Evolutionary conservation across 306 rosid genomes (phyloP), one percentile per base, ranked within the genome.

Genomic region (Trichosanthes truncata): DNA sequence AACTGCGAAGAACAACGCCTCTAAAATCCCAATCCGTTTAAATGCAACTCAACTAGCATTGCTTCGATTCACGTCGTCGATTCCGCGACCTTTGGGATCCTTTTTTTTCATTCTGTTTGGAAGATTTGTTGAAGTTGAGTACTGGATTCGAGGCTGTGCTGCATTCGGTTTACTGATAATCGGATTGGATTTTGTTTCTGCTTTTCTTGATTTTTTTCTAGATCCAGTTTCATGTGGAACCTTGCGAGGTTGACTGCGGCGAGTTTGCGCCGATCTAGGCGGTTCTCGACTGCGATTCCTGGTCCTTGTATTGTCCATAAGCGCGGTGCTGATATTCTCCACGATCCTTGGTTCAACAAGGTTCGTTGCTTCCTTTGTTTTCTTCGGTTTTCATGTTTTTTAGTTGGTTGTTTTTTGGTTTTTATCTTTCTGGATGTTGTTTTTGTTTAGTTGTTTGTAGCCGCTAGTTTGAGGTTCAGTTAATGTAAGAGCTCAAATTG

Each of bases 281-380:
- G 84, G 10, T 87, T 91, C 80, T 91, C 97, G 80, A 71, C 96
- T 78, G 97, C 83, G 82, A 95, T 90, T 84, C 97, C 99, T 29
- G 96, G 92, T 23, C 99, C 99, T 3, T 90, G 96, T 87, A 91
- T 96, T 79, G 92, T 96, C 51, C 99, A 91, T 71, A 96, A 96
- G 87, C 99, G 99, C 56, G 99, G 99, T 41, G 91, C 99, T 73
- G 99, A 96, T 72, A 96, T 96, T 83, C 99, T 96, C 60, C 99
- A 96, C 71, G 99, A 96, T 88, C 99, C 99, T 1, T 96, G 98
- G 99, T 93, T 93, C 89, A 96, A 96, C 84, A 96, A 96, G 99
- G 99, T 95, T 73, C 15, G 33, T 35, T 38, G 17, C 21, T 43
- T 21, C 25, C 21, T 20, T 15, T 36, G 48, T 79, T 12, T 46